Evolutionary conservation across 352 stramenopile species (phyloP).

Genomic region (Hyaloperonospora brassicae): DNA sequence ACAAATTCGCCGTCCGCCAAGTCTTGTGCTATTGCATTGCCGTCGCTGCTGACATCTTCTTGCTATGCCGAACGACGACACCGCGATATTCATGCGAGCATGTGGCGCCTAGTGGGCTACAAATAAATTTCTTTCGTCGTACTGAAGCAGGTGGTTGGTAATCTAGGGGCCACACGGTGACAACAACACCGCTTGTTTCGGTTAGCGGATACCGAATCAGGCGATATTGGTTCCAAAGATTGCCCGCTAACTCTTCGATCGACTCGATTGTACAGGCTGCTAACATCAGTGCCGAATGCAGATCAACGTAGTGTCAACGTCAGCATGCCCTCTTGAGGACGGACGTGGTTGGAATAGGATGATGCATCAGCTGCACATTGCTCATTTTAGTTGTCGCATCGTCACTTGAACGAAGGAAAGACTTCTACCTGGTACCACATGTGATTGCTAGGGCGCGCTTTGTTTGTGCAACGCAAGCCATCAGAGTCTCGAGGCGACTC

Average conservation of each 20-base stretch:
- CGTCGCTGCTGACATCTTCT: slow-evolving; percentile 45
- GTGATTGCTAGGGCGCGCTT: slow-evolving; percentile 33
- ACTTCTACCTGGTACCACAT: slow-evolving; percentile 30
- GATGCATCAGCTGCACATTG: slow-evolving; percentile 36
- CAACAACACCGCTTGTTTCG: slow-evolving; percentile 24
- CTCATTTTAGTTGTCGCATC: slow-evolving; percentile 26
- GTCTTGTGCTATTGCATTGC: slow-evolving; percentile 41
- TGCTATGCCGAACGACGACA: slow-evolving; percentile 45
- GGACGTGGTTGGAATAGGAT: slow-evolving; percentile 16
- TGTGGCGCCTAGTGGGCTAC: not conserved
- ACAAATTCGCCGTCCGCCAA: slow-evolving; percentile 9
- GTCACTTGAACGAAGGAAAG: slow-evolving; percentile 32
- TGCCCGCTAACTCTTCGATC: not conserved
- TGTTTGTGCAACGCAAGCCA: slow-evolving; percentile 24
- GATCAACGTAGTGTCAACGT: slow-evolving; percentile 1
- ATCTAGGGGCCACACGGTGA: slow-evolving; percentile 12
- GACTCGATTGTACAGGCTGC: slow-evolving; percentile 19
- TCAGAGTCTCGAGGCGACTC: slow-evolving; percentile 17
- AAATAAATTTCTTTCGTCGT: not conserved
- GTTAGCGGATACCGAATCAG: slow-evolving; percentile 30
- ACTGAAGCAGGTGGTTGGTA: not conserved
- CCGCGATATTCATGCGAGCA: slow-evolving; percentile 30
- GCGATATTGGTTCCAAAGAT: not conserved
- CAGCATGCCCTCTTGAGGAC: not conserved
- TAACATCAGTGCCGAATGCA: slow-evolving; percentile 14